These are phyloP conservation scores for Rhodomyrtus tomentosa DNA, from an alignment of 345 rosid genomes.

Conservation along the genomic window DNA sequence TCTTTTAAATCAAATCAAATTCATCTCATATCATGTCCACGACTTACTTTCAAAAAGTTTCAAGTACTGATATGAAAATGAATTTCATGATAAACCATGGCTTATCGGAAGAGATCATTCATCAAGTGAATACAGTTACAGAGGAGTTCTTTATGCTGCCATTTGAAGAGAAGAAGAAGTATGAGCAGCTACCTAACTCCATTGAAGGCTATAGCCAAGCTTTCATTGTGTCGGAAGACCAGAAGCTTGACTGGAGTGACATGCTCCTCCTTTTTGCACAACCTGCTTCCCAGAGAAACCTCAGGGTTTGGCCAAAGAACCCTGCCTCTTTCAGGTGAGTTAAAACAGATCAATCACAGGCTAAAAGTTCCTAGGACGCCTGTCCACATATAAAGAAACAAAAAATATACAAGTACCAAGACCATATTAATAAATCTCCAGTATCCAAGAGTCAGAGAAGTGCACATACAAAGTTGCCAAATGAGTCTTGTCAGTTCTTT, in stretches of 20 bases:
- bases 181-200: conserved; percentile 16
- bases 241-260: conserved; percentile 46
- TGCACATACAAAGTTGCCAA: not conserved
- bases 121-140: conserved; percentile 20
- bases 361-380: not conserved
- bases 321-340: conserved; percentile 27
- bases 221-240: conserved; percentile 30
- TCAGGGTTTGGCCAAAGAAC: conserved; percentile 20
- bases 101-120: conserved; percentile 10
- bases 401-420: not conserved
- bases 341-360: not conserved
- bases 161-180: conserved; percentile 23
- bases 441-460: not conserved
- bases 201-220: conserved; percentile 53
- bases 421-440: not conserved
- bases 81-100: conserved; percentile 21
- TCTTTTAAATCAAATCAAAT: not conserved
- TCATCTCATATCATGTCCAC: not conserved
- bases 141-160: conserved; percentile 29
- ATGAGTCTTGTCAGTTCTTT: not conserved
- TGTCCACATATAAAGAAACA: not conserved
- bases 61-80: not conserved
- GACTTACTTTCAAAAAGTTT: not conserved
- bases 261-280: conserved; percentile 26
- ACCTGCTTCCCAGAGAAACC: conserved; percentile 12